phyloP scores from a whole-genome alignment of 305 asterid species.

The Fraxinus sp. region DNA sequence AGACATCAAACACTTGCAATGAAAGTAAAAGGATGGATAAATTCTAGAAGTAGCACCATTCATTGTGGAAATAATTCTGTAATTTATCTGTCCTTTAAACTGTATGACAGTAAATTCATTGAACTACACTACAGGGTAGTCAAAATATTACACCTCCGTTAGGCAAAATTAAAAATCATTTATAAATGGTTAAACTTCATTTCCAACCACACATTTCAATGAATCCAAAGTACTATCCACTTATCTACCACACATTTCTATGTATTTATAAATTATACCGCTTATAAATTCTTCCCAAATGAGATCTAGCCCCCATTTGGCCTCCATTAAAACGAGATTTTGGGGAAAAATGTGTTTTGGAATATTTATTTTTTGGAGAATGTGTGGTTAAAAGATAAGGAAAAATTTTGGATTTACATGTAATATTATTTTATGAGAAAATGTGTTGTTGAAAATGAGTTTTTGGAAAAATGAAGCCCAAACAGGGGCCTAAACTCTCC shows the following conservation, averaged over 20 bases:
- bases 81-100: background rate
- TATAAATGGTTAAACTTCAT: background rate
- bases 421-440: background rate
- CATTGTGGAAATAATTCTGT: background rate
- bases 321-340: background rate
- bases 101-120: background rate
- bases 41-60: background rate
- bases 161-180: background rate
- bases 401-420: background rate
- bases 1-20: background rate
- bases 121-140: background rate
- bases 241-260: background rate
- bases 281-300: background rate
- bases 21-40: background rate
- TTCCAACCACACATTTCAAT: background rate
- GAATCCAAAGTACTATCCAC: background rate
- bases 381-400: background rate
- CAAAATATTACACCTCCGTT: background rate
- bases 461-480: background rate
- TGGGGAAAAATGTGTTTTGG: background rate
- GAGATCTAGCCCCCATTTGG: background rate
- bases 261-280: background rate
- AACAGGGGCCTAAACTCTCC: background rate
- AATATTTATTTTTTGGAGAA: no score
- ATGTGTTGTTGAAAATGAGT: background rate